Evolutionary conservation across 2,329 filamentous ascomycete genomes (phyloP), one percentile per base, ranked within the genome.

Genomic region (Lasiodiplodia theobromae): DNA sequence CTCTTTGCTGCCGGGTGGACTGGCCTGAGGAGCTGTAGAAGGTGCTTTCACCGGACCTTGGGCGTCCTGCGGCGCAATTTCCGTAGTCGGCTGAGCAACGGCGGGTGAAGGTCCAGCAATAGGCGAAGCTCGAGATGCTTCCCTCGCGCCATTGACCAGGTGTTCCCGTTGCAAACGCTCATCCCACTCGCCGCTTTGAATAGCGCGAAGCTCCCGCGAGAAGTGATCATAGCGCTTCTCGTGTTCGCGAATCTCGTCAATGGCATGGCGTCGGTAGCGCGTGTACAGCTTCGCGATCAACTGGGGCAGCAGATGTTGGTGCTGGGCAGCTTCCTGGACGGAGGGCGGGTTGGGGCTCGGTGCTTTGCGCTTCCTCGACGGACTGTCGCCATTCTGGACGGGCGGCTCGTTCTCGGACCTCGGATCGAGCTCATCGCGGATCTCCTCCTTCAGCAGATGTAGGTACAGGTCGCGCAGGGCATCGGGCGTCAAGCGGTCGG

Each of bases 401-500:
- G 84, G 79, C 64, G 81, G 83, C 72, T 86, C 86, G 68, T 78
- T 76, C 38, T 69, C 69, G 38, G 34, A 28, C 71, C 69, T 71
- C 25, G 72, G 71, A 67, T 83, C 84, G 23, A 79, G 78, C 71
- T 91, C 87, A 67, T 77, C 78, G 73, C 82, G 87, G 71, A 90
- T 80, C 78, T 96, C 93, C 72, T 96, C 91, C 72, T 88, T 88
- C 77, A 97, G 80, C 69, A 97, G 82, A 69, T 88, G 86, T 72
- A 94, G 82, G 78, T 96, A 97, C 65, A 96, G 86, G 75, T 91
- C 87, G 79, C 92, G 89, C 72, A 98, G 84, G 53, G 93, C 88
- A 79, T 94, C 92, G 8, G 94, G 89, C 58, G 85, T 91, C 77
- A 98, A 82, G 71, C 94, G 89, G 74, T 85, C 83, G 72, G 87